Percentiles rank a stretch among this genome's conserved stretches.
Evolutionary conservation across 257 asterid genomes (phyloP).

Genomic region (Linaria vulgaris): DNA sequence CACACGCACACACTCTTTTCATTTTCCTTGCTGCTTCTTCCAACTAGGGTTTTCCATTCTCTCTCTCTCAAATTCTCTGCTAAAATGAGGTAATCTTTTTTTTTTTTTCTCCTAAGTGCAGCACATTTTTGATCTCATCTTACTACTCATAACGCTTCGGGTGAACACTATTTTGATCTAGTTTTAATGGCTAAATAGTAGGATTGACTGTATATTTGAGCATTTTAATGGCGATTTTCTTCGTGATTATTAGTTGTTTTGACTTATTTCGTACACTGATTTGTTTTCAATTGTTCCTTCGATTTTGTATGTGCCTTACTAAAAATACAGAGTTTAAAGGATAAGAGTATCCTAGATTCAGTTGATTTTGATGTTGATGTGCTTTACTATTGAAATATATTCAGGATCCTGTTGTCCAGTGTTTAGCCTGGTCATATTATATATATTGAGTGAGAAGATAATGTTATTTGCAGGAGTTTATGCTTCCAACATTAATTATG

Average conservation of each 20-base stretch:
- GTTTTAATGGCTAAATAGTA: background rate
- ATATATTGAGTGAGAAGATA: no score
- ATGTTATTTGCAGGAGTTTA: background rate
- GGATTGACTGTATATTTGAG: no score
- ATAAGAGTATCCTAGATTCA: background rate
- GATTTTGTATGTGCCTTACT: no score
- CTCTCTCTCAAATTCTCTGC: conserved; percentile 16
- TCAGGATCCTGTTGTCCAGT: no score
- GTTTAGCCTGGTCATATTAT: no score
- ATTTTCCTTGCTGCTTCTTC: conserved; percentile 22
- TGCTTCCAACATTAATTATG: background rate
- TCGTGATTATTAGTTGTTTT: no score
- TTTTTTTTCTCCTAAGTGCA: background rate
- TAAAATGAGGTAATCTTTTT: conserved; percentile 54
- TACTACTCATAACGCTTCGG: conserved; percentile 5
- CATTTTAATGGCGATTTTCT: no score
- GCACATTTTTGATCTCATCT: background rate
- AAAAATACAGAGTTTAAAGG: background rate
- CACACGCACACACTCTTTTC: background rate
- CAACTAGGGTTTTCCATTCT: conserved; percentile 63
- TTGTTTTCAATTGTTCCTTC: background rate
- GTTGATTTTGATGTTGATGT: no score
- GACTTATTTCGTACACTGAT: background rate
- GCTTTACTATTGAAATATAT: background rate
- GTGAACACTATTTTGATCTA: background rate